Base-by-base conservation (phyloP, 2,329 filamentous ascomycete genomes). In the Clonostachys rhizophaga region DNA sequence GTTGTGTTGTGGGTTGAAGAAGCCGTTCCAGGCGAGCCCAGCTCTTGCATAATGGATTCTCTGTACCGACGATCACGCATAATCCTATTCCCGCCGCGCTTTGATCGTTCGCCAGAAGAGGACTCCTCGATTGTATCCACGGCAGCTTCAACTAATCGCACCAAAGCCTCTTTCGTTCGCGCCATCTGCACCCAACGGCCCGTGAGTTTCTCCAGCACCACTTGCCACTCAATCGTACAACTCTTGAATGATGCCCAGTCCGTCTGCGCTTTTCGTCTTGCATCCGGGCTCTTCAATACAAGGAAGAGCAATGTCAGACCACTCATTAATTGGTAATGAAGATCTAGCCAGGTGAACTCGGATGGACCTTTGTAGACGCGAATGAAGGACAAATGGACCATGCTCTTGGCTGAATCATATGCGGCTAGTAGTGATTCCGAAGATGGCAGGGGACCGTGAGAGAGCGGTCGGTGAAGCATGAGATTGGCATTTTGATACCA, bases 281-380 rank as follows among this genome's bases (percentile, higher is more conserved):
- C 39, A 6, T 50, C 48, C 4, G 48, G 44, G 30, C 45, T 52
- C 33, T 46, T 50, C 43, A 49, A 44, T 0, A 56, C 53, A 18
- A 57, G 35, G 33, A 57, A 57, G 1, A 57, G 44, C 33, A 57
- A 40, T 3, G 54, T 57, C 36, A 57, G 55, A 14, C 55, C 55
- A 44, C 54, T 53, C 51, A 57, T 54, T 8, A 56, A 46, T 34
- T 57, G 55, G 46, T 54, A 53, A 45, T 57, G 55, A 3, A 57
- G 47, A 20, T 56, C 54, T 8, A 56, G 49, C 55, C 54, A 57
- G 3, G 53, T 52, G 33, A 55, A 54, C 24, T 56, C 54, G 7
- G 50, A 47, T 5, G 50, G 44, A 4, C 51, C 50, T n/a, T 48
- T 51, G 36, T 50, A 44, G 7, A 47, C 51, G 3, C 51, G 44